Percentiles rank a stretch among this genome's conserved stretches.
Evolutionary conservation across 306 rosid genomes (phyloP).

Genomic region (Echinosophora koreensis): DNA sequence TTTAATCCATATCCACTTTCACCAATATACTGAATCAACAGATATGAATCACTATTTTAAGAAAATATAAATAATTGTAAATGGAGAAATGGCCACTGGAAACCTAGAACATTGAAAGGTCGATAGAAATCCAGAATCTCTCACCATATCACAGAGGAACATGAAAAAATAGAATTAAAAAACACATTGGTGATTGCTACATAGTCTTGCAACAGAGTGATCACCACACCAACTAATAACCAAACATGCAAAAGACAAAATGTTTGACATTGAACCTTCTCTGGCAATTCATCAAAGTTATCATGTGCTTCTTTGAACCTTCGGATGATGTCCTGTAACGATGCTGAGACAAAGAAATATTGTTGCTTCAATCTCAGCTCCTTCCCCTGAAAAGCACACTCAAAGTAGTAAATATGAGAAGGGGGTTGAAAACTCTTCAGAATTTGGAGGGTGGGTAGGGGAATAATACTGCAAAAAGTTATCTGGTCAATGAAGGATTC

Average conservation of each 20-base stretch:
- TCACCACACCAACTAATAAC: conserved; percentile 42
- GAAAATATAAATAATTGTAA: not conserved
- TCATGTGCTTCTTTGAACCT: conserved; percentile 75
- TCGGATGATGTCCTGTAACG: conserved; percentile 76
- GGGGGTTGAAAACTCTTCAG: not conserved
- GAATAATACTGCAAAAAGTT: too few relatives aligned
- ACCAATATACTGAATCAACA: conserved; percentile 34
- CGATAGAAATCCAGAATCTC: too few relatives aligned
- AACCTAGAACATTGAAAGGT: too few relatives aligned
- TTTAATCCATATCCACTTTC: conserved; percentile 19
- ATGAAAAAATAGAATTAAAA: too few relatives aligned
- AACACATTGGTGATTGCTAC: too few relatives aligned
- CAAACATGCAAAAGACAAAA: conserved; percentile 16
- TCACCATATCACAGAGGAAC: too few relatives aligned
- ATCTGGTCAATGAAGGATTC: too few relatives aligned
- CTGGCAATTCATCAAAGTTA: conserved; percentile 69
- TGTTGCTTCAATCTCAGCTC: conserved; percentile 79
- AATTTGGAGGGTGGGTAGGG: too few relatives aligned
- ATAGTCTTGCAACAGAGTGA: too few relatives aligned
- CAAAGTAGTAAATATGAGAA: conserved; percentile 31
- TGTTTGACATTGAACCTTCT: conserved; percentile 61
- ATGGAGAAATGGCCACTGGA: conserved; percentile 9
- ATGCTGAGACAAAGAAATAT: conserved; percentile 78
- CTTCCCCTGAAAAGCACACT: conserved; percentile 67
- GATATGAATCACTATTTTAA: not conserved